Evolutionary conservation across 176 grass and related monocot genomes (phyloP).

Genomic region (Dactylis glomerata): DNA sequence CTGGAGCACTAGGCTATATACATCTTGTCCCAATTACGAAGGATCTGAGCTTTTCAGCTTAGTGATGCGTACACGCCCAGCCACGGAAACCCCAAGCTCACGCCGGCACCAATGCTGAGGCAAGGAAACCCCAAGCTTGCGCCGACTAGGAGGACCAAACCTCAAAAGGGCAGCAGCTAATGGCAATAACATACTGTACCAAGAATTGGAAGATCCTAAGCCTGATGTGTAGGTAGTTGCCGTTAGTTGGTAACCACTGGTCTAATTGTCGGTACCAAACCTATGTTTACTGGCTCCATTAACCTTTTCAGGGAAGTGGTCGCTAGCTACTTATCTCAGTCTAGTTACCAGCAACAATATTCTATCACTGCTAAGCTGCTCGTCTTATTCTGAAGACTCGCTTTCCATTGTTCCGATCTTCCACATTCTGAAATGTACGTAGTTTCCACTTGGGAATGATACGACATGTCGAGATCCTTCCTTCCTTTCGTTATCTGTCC

Average conservation of each 20-base stretch:
- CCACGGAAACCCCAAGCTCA: not conserved
- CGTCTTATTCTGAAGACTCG: not conserved
- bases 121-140: too few relatives aligned
- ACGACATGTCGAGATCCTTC: not conserved
- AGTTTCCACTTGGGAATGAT: not conserved
- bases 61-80: not conserved
- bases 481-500: not conserved
- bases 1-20: not conserved
- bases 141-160: too few relatives aligned
- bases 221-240: not conserved
- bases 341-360: not conserved
- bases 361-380: not conserved
- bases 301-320: not conserved
- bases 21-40: not conserved
- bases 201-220: not conserved
- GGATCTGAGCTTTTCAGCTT: not conserved
- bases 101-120: too few relatives aligned
- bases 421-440: not conserved
- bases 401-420: not conserved
- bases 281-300: not conserved
- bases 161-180: not conserved
- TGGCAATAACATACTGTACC: not conserved
- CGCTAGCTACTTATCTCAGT: not conserved
- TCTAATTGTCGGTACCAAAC: slow-evolving; percentile 15
- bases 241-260: slow-evolving; percentile 29